Evolutionary conservation across 768 basidiomycete species (phyloP).

Genomic region (Suillus subluteus): DNA sequence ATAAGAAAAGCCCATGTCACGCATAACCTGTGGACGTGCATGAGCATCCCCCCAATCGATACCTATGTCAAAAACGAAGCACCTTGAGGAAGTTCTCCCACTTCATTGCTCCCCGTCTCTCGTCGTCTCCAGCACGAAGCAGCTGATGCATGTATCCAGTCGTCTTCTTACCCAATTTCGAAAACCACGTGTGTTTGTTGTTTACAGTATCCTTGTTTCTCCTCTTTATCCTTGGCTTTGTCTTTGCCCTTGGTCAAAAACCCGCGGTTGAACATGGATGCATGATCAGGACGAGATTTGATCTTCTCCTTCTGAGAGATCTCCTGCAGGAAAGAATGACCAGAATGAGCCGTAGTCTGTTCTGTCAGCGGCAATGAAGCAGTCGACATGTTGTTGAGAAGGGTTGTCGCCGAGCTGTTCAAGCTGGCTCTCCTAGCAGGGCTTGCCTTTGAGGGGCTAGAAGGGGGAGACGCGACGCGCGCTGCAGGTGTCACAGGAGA

Average conservation of each 20-base stretch:
- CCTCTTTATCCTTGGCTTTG: slow-evolving; percentile 39
- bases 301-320: slow-evolving; percentile 61
- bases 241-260: slow-evolving; percentile 54
- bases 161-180: slow-evolving; percentile 61
- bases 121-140: slow-evolving; percentile 56
- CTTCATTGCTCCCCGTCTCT: slow-evolving; percentile 66
- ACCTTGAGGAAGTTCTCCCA: slow-evolving; percentile 84
- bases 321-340: slow-evolving; percentile 68
- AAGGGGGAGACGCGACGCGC: slow-evolving; percentile 16
- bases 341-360: slow-evolving; percentile 64
- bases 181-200: slow-evolving; percentile 58
- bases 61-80: neutral
- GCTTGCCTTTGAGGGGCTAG: slow-evolving; percentile 28
- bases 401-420: slow-evolving; percentile 23
- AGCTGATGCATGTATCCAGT: slow-evolving; percentile 65
- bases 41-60: slow-evolving; percentile 4
- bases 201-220: slow-evolving; percentile 20
- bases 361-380: slow-evolving; percentile 45
- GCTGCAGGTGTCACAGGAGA: slow-evolving; percentile 23
- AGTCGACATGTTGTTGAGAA: slow-evolving; percentile 38
- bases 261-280: slow-evolving; percentile 50
- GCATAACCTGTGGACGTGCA: slow-evolving; percentile 58
- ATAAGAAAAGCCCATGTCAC: slow-evolving; percentile 75
- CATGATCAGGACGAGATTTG: slow-evolving; percentile 68
- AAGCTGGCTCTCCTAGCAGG: slow-evolving; percentile 14